Conservation (phyloP, 1,284 basidiomycete genomes). For the Hymenochaete sp. region DNA sequence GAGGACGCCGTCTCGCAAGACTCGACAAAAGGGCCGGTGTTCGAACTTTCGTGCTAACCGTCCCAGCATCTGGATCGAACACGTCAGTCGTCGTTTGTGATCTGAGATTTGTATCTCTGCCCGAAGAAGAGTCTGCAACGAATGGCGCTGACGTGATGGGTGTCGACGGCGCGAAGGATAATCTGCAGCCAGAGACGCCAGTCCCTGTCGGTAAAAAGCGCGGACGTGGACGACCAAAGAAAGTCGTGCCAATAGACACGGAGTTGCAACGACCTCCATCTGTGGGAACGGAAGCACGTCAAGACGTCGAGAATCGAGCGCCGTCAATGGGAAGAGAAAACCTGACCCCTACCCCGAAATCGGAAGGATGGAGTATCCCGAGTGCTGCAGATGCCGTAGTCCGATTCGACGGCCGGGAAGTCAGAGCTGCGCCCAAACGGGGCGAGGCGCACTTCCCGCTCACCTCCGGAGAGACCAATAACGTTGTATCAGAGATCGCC, state of each 20-base stretch:
- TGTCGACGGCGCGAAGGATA: constrained; percentile 31
- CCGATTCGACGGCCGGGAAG: constrained; percentile 7
- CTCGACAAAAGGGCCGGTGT: constrained; percentile 53
- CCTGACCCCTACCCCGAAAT: neutral
- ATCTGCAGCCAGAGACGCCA: constrained; percentile 17
- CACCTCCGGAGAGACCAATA: no score
- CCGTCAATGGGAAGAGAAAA: neutral
- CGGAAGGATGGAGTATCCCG: neutral
- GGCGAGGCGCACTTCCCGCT: no score
- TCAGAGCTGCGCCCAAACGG: constrained; percentile 3
- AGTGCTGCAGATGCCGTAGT: constrained; percentile 9
- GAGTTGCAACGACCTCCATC: constrained; percentile 3
- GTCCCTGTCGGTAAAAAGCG: constrained; percentile 12
- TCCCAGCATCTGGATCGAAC: constrained; percentile 27
- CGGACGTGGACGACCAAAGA: constrained; percentile 16
- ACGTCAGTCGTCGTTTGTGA: constrained; percentile 22
- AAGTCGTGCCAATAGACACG: constrained; percentile 2
- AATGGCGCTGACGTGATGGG: no score
- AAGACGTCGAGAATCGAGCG: neutral
- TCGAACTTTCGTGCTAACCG: constrained; percentile 54
- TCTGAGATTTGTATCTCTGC: constrained; percentile 17
- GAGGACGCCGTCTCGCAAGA: constrained; percentile 45
- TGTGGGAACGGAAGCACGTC: neutral
- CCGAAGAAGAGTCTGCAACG: constrained; percentile 36
- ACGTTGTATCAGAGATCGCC: neutral